Base-by-base conservation (phyloP, 2,329 filamentous ascomycete species). In the Orbilia oligospora region DNA sequence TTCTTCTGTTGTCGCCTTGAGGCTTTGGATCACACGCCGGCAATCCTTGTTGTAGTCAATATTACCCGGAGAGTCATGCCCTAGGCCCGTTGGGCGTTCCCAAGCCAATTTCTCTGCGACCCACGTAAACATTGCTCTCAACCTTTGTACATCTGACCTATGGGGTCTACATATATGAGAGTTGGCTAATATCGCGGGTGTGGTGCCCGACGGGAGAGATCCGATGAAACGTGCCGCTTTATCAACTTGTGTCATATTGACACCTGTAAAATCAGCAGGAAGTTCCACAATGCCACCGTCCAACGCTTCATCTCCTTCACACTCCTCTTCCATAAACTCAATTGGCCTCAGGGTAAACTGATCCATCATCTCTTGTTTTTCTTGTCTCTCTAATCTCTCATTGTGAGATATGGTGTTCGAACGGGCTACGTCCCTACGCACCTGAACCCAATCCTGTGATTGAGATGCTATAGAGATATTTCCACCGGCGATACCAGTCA, bases 101-200 rank as follows among this genome's bases (percentile, higher is more conserved):
- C 96, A 99, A 36, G 89, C 89, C 71, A 99, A 91, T 81, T 95
- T 94, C 83, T 99, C 96, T n/a, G 93, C 90, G 4, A 97, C 93
- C 95, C 95, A 99, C 0, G 93, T 97, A 83, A 98, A 99, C 80
- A 99, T 98, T 16, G 96, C 95, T 24, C 97, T 90, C 27, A 99
- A 86, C 41, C 94, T 90, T 84, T 99, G 96, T 0, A 97, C 93
- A 82, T 98, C 95, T 84, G 93, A 97, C 76, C 94, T 89, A 84
- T 97, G 97, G 0, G 96, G 97, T 30, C 96, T 90, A 83, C 97
- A 99, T 10, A 99, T 90, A 83, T 97, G 97, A 0, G 91, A 93
- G 73, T 96, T 96, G 0, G 96, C 94, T 16, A 99, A 87, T 33
- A 91, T 92, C 27, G 91, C 89, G 0, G 95, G 90, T 16, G 92